A percentile compares a stretch with the other conserved stretches of the same genome.
Evolutionary conservation across 1,284 basidiomycete species (phyloP).

Genomic region (Tremellales sp.): DNA sequence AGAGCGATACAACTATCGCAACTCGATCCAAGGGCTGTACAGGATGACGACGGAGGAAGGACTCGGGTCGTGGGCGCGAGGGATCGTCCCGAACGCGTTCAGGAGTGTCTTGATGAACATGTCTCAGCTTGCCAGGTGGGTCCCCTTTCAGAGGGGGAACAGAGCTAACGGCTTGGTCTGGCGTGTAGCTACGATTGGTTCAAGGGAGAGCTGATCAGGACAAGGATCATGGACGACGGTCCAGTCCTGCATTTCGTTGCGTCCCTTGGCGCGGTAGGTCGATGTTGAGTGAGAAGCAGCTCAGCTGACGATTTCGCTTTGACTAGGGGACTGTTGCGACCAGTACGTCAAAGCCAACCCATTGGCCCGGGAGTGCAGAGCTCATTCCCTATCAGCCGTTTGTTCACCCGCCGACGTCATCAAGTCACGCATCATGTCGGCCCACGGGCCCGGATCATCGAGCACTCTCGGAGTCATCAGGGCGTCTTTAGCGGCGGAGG

Average conservation of each 20-base stretch:
- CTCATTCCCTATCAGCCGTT: slow-evolving; percentile 52
- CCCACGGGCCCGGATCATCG: slow-evolving; percentile 71
- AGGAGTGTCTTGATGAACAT: slow-evolving; percentile 87
- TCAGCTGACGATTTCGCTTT: slow-evolving; percentile 4
- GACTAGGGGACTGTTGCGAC: slow-evolving; percentile 80
- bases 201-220: slow-evolving; percentile 71
- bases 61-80: slow-evolving; percentile 64
- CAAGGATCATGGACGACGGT: slow-evolving; percentile 69
- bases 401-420: slow-evolving; percentile 89
- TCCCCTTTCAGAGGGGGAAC: slow-evolving; percentile 14
- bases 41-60: slow-evolving; percentile 86
- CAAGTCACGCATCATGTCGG: slow-evolving; percentile 83
- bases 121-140: slow-evolving; percentile 79
- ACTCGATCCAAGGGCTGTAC: slow-evolving; percentile 76
- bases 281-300: not conserved
- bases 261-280: slow-evolving; percentile 73
- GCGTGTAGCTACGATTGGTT: slow-evolving; percentile 78
- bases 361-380: slow-evolving; percentile 5
- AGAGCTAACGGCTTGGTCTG: not conserved
- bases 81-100: slow-evolving; percentile 80
- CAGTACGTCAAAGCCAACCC: slow-evolving; percentile 41
- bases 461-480: slow-evolving; percentile 70
- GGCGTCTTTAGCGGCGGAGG: slow-evolving; percentile 65
- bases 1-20: slow-evolving; percentile 79
- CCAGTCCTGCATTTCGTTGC: slow-evolving; percentile 76